Evolutionary conservation across 257 asterid species (phyloP).

Genomic region (Salvia miltiorrhiza): DNA sequence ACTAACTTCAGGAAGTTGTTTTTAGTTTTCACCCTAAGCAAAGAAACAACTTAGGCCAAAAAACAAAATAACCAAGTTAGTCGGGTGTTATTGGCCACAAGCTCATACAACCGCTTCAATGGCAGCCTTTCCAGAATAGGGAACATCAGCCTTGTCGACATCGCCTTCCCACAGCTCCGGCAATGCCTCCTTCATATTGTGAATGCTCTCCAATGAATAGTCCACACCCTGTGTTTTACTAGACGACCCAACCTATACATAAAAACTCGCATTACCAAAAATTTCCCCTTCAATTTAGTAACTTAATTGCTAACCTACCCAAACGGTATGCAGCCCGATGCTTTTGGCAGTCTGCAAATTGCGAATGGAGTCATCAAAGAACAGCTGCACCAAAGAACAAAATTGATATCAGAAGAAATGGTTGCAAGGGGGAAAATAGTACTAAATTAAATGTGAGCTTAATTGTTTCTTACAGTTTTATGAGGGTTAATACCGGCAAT

Average conservation of each 20-base stretch:
- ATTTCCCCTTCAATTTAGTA: neutral
- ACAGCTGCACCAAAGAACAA: slow-evolving; percentile 38
- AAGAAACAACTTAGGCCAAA: neutral
- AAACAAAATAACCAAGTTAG: neutral
- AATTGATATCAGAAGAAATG: neutral
- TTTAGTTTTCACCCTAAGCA: no score
- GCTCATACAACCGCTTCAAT: slow-evolving; percentile 64
- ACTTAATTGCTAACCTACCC: slow-evolving; percentile 45
- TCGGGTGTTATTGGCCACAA: slow-evolving; percentile 14
- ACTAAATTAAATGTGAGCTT: neutral
- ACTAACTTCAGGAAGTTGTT: no score
- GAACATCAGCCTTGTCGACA: slow-evolving; percentile 35
- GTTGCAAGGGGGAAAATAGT: neutral
- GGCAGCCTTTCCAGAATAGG: slow-evolving; percentile 42
- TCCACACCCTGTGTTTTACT: slow-evolving; percentile 60
- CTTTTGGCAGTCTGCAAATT: slow-evolving; percentile 71
- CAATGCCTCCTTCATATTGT: slow-evolving; percentile 80
- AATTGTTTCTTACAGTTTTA: slow-evolving; percentile 49
- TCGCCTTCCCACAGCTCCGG: slow-evolving; percentile 87
- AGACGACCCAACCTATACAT: slow-evolving; percentile 65
- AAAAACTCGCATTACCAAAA: neutral
- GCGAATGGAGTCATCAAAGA: slow-evolving; percentile 87
- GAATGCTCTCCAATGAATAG: slow-evolving; percentile 79
- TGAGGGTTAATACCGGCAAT: slow-evolving; percentile 66
- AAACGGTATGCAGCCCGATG: slow-evolving; percentile 64